Evolutionary conservation across 2,329 filamentous ascomycete species (phyloP), one percentile per base, ranked within the genome.

Genomic region (Trichoderma harzianum): DNA sequence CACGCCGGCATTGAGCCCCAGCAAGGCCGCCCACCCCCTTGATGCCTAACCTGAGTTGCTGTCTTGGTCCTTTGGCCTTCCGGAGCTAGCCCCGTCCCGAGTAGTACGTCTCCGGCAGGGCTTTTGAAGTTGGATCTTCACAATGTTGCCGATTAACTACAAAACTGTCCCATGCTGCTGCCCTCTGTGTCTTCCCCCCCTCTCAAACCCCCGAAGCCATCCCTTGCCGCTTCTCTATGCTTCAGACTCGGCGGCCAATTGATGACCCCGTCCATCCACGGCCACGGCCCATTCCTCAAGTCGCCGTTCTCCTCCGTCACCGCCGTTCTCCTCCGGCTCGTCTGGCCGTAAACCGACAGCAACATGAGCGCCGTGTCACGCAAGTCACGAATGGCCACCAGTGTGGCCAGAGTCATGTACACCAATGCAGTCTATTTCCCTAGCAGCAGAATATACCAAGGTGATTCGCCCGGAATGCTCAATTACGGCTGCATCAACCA

Each of bases 351-450:
- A 30, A 57, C 65, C 57, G 34, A 47, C 34, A 69, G 11, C 66
- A 69, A 51, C 43, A 84, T 82, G 79, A 84, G 79, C 75, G 83
- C 83, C 64, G 82, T 83, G 16, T 84, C 84, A 57, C 83, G 82
- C 77, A 86, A 81, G 79, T 81, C 83, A 74, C 84, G 83, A 73
- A 82, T 85, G 75, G 78, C 82, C 55, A 80, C 82, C 47, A 86
- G 84, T 79, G 79, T 82, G 71, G 76, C 79, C 36, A 78, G 79
- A 73, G 83, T 90, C 73, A 87, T 89, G 82, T 87, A 85, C 78
- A 88, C 88, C 77, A 96, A 96, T 80, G 93, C 91, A 26, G 91
- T 94, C 21, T 96, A 95, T 82, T 96, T 93, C 80, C 92, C 92
- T n/a, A 95, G 93, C 81, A 90, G 89, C 83, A 86, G 90, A 72